phyloP scores from a whole-genome alignment of 495 filamentous ascomycete species.

The Aspergillus campestris region DNA sequence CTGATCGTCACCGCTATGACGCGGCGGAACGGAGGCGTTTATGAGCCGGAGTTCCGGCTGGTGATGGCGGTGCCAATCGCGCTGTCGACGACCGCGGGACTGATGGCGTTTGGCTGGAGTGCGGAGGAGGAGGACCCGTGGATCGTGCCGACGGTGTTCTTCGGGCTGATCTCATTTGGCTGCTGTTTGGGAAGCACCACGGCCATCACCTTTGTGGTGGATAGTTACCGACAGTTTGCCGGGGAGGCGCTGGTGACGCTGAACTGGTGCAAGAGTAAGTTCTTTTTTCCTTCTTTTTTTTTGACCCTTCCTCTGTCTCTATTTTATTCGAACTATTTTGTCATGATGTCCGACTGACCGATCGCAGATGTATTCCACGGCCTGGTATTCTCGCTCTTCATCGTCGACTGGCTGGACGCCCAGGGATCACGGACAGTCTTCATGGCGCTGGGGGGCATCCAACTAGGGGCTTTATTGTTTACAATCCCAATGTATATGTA shows the following conservation, averaged over 20 bases:
- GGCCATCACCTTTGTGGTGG: conserved; percentile 87
- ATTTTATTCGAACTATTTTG: neutral
- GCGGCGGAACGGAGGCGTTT: conserved; percentile 79
- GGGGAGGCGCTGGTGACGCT: conserved; percentile 91
- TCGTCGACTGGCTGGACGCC: conserved; percentile 71
- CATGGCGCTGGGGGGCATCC: conserved; percentile 76
- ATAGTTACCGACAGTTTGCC: conserved; percentile 89
- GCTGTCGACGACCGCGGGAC: conserved; percentile 69
- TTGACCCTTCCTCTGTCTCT: neutral
- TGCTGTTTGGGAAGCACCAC: conserved; percentile 91
- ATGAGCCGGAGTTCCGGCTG: conserved; percentile 91
- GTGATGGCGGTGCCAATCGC: conserved; percentile 84
- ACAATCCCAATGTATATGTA: conserved; percentile 95
- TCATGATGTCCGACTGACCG: conserved; percentile 2
- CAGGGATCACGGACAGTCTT: conserved; percentile 75
- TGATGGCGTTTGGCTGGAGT: conserved; percentile 94
- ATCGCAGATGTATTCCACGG: conserved; percentile 71
- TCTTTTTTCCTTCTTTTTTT: neutral
- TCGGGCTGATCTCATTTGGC: conserved; percentile 87
- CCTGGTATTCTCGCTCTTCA: conserved; percentile 82
- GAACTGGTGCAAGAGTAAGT: conserved; percentile 82
- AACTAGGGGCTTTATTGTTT: conserved; percentile 62
- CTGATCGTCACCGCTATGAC: conserved; percentile 72
- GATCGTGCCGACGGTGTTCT: conserved; percentile 92
- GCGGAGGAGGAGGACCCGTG: conserved; percentile 64